Evolutionary conservation across 108 stramenopile species (phyloP).

Genomic region (Cylindrotheca closterium): DNA sequence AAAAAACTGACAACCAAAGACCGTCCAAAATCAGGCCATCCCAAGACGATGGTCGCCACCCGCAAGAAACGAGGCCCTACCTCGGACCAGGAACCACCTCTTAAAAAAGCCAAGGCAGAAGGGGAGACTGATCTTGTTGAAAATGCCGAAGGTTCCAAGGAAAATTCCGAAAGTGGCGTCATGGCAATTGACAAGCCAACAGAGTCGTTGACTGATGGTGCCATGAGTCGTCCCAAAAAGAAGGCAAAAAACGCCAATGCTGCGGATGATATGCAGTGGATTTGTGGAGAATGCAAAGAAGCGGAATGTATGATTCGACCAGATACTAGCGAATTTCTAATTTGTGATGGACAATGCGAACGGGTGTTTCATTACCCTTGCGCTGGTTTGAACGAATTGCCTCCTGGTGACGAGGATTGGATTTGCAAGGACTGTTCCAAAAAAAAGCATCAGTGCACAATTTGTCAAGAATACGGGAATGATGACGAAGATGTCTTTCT

Average conservation of each 20-base stretch:
- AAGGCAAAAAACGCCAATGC: conserved; percentile 23
- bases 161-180: no score
- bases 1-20: no score
- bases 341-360: conserved; percentile 73
- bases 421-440: conserved; percentile 63
- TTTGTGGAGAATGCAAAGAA: conserved; percentile 76
- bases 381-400: conserved; percentile 56
- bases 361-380: conserved; percentile 81
- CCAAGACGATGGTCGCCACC: no score
- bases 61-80: no score
- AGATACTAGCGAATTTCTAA: conserved; percentile 43
- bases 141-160: no score
- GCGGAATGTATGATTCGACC: conserved; percentile 56
- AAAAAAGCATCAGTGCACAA: conserved; percentile 52
- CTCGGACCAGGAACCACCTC: no score
- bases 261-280: conserved; percentile 59
- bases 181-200: no score
- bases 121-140: no score
- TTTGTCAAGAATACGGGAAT: conserved; percentile 61
- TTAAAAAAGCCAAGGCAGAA: no score
- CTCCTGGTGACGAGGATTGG: conserved; percentile 60
- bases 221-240: conserved; percentile 1
- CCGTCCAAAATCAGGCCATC: no score
- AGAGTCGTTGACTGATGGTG: no score
- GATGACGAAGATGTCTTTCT: conserved; percentile 64